These are phyloP conservation scores for Dalbergia oliveri DNA, from an alignment of 306 rosid species.

Conservation along the genomic window DNA sequence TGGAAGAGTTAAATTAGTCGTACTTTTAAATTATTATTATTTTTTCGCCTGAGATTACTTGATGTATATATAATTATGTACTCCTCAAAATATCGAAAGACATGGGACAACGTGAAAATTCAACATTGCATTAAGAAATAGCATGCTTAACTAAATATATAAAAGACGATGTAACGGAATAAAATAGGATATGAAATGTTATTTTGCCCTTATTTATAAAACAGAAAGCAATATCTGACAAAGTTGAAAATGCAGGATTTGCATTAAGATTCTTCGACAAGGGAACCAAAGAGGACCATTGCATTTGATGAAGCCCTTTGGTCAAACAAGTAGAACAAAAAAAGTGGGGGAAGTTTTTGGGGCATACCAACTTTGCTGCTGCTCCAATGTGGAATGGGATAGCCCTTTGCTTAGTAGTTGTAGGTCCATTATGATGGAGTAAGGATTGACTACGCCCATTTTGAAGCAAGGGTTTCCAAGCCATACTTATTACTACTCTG, in stretches of 20 bases:
- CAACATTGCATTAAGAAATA: background rate
- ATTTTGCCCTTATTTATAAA: slow-evolving; percentile 30
- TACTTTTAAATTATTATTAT: background rate
- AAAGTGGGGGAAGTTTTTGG: slow-evolving; percentile 10
- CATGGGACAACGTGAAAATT: background rate
- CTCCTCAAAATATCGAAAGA: background rate
- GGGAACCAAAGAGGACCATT: slow-evolving; percentile 40
- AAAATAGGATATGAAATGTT: slow-evolving; percentile 22
- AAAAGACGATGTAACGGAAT: background rate
- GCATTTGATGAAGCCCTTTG: slow-evolving; percentile 46
- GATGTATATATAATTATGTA: background rate
- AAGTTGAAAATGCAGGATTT: slow-evolving; percentile 48
- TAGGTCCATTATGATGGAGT: slow-evolving; percentile 56
- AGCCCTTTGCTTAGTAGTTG: slow-evolving; percentile 1
- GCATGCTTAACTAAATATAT: background rate
- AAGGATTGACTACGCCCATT: slow-evolving; percentile 67
- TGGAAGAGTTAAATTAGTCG: background rate
- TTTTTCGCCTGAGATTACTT: background rate
- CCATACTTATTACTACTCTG: slow-evolving; percentile 50
- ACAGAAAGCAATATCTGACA: slow-evolving; percentile 51
- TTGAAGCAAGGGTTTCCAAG: slow-evolving; percentile 43
- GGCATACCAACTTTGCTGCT: slow-evolving; percentile 36
- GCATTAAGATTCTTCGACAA: slow-evolving; percentile 54
- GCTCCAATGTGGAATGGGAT: slow-evolving; percentile 36
- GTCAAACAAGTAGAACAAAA: slow-evolving; percentile 46